phyloP scores from a whole-genome alignment of 257 asterid genomes.

The Ajuga chamaepitys region DNA sequence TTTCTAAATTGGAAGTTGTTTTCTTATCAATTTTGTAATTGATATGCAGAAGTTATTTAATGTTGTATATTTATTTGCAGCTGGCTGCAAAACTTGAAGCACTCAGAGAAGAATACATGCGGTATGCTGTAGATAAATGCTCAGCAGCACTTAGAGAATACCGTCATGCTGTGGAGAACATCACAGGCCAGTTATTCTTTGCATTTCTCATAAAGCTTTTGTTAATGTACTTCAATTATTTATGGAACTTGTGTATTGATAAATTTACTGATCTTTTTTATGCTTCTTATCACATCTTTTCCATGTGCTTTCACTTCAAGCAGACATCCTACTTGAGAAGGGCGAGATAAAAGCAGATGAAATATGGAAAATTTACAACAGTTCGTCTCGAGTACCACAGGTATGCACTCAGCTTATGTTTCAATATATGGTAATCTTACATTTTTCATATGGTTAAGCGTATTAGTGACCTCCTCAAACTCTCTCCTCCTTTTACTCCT shows the following conservation, averaged over 20 bases:
- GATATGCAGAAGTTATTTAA: not conserved
- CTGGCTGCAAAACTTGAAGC: constrained; percentile 89
- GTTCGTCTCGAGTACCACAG: constrained; percentile 67
- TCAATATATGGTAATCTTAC: not conserved
- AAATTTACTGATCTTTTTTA: constrained; percentile 5
- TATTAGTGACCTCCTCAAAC: too few species aligned
- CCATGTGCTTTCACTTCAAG: constrained; percentile 22
- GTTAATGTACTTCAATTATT: constrained; percentile 6
- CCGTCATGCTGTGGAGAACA: constrained; percentile 76
- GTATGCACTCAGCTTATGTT: constrained; percentile 29
- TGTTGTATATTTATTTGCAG: constrained; percentile 32
- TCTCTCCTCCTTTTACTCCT: not conserved
- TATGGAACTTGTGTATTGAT: not conserved
- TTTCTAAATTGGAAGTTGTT: not conserved
- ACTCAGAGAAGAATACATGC: constrained; percentile 86
- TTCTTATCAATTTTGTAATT: constrained; percentile 8
- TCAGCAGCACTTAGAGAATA: constrained; percentile 52
- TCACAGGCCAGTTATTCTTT: constrained; percentile 52
- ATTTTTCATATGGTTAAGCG: constrained; percentile 6
- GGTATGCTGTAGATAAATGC: constrained; percentile 84
- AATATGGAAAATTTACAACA: constrained; percentile 67
- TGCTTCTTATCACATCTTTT: constrained; percentile 20
- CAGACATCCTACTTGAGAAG: constrained; percentile 79
- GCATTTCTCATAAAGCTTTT: constrained; percentile 12
- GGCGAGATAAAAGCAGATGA: constrained; percentile 89